Conservation (phyloP, 371 early-diverging fungal genomes). For the Mucor saturninus region DNA sequence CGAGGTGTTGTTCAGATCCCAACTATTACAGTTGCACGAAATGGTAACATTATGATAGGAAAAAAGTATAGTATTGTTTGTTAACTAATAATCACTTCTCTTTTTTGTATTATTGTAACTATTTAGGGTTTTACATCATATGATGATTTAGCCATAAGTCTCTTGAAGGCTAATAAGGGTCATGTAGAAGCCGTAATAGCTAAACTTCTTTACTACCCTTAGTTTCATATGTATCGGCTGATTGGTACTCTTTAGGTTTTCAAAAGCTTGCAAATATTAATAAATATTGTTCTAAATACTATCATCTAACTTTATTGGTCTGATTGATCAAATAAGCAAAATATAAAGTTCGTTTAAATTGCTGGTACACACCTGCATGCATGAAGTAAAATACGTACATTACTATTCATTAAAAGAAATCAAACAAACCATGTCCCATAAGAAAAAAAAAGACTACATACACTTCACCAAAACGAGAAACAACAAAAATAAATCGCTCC, state of each 20-base stretch:
- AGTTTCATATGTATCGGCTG: background rate
- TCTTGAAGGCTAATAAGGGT: slow-evolving; percentile 31
- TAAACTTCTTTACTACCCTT: slow-evolving; percentile 34
- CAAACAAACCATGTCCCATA: too few species aligned
- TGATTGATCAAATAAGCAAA: too few species aligned
- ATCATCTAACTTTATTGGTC: too few species aligned
- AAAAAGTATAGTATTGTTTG: background rate
- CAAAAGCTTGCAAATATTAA: too few species aligned
- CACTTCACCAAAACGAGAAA: too few species aligned
- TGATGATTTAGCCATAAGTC: slow-evolving; percentile 36
- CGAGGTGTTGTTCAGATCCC: slow-evolving; percentile 15
- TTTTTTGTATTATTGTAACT: background rate
- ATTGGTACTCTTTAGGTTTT: too few species aligned
- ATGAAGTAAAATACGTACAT: too few species aligned
- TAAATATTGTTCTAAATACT: too few species aligned
- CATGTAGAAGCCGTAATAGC: slow-evolving; percentile 36
- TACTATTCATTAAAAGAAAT: too few species aligned
- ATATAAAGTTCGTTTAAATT: too few species aligned
- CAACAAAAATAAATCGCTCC: slow-evolving; percentile 52
- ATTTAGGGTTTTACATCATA: slow-evolving; percentile 38
- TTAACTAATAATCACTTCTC: background rate
- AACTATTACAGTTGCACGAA: slow-evolving; percentile 42
- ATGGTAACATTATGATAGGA: slow-evolving; percentile 29
- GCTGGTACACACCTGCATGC: too few species aligned
- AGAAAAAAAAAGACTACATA: too few species aligned